Percentiles rank a stretch among this genome's conserved stretches.
Conservation (phyloP, 768 basidiomycete genomes). For the Symmetrospora coprosmae region DNA sequence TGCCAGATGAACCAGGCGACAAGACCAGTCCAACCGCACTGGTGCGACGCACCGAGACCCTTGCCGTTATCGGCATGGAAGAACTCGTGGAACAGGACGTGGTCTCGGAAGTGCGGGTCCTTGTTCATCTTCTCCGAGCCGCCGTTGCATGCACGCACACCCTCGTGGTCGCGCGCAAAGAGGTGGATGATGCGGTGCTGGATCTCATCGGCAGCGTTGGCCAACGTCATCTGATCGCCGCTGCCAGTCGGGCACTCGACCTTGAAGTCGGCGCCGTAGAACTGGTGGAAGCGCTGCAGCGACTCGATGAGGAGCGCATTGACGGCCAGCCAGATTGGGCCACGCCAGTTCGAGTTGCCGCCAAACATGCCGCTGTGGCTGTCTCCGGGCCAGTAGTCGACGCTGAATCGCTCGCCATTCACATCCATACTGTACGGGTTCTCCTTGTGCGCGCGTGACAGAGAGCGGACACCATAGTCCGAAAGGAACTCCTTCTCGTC, state of each 20-base stretch:
- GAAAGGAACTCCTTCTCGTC: slow-evolving; percentile 94
- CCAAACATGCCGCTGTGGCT: slow-evolving; percentile 96
- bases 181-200: slow-evolving; percentile 99
- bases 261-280: slow-evolving; percentile 82
- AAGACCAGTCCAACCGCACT: slow-evolving; percentile 89
- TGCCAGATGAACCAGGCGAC: slow-evolving; percentile 50
- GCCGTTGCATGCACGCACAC: slow-evolving; percentile 70
- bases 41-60: slow-evolving; percentile 92
- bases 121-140: slow-evolving; percentile 70
- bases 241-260: slow-evolving; percentile 89
- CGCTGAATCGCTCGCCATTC: slow-evolving; percentile 77
- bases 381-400: slow-evolving; percentile 96
- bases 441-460: slow-evolving; percentile 80
- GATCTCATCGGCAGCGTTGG: slow-evolving; percentile 86
- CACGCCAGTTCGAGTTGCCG: slow-evolving; percentile 42
- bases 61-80: slow-evolving; percentile 88
- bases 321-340: slow-evolving; percentile 70
- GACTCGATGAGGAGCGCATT: slow-evolving; percentile 93
- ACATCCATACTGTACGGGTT: slow-evolving; percentile 91
- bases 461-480: slow-evolving; percentile 88
- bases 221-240: slow-evolving; percentile 95
- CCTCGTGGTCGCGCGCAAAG: slow-evolving; percentile 68
- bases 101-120: slow-evolving; percentile 92
- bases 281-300: slow-evolving; percentile 88
- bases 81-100: slow-evolving; percentile 89